phyloP scores from a whole-genome alignment of 768 basidiomycete genomes.

The Hysterangium stoloniferum region DNA sequence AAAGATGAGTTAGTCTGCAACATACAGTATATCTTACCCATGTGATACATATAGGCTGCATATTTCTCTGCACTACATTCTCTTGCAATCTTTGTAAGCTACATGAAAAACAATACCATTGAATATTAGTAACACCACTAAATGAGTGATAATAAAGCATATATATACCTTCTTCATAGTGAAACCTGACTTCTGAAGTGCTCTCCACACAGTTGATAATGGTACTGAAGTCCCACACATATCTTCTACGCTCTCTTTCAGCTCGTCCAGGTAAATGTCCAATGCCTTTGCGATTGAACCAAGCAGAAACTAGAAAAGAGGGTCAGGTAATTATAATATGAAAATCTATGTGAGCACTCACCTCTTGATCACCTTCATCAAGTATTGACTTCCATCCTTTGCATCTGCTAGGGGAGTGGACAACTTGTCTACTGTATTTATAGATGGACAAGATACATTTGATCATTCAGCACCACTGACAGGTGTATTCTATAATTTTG shows the following conservation, averaged over 20 bases:
- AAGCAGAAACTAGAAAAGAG: neutral
- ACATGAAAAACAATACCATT: neutral
- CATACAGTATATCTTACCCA: slow-evolving; percentile 14
- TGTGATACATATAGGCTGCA: neutral
- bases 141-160: neutral
- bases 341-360: neutral
- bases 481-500: neutral
- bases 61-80: slow-evolving; percentile 10
- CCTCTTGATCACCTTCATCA: neutral
- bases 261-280: neutral
- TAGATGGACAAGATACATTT: neutral
- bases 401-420: neutral
- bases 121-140: neutral
- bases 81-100: slow-evolving; percentile 16
- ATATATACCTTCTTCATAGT: slow-evolving; percentile 6
- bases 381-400: neutral
- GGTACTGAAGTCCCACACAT: neutral
- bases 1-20: slow-evolving; percentile 18
- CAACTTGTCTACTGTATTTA: neutral
- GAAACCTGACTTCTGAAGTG: neutral
- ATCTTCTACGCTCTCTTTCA: neutral
- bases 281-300: neutral
- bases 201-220: neutral
- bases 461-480: neutral
- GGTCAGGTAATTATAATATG: neutral